Evolutionary conservation across 306 rosid genomes (phyloP), one percentile per base, ranked within the genome.

Genomic region (Myrica gale): DNA sequence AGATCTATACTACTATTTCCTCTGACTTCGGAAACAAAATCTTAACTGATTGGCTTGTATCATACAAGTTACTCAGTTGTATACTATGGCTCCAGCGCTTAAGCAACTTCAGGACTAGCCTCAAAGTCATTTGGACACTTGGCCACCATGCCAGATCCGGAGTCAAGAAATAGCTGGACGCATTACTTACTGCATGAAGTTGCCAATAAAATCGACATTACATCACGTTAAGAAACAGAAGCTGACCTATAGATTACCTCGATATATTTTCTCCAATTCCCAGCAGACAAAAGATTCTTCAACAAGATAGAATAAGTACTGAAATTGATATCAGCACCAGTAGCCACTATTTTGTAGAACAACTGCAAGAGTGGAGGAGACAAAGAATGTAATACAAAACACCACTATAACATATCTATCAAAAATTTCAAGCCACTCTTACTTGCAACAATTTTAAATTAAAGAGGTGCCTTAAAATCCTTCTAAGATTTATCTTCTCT

Each of bases 191-290:
- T 45, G 68, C 56, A 23, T 42, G 52, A 60, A 7, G 41, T 69
- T 0, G 10, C 68, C 4, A 74, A 69, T 72, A 37, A 57, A 72
- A 63, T 76, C 58, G 68, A 44, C 9, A 47, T 19, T 9, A 57
- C 21, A 19, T 57, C 9, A 54, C 56, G 37, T 23, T 9, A 9
- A 60, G 4, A 51, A 61, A 51, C 11, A 19, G 26, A 53, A 6
- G 16, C 32, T 47, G 16, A 75, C 51, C 42, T 54, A 54, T 52
- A 46, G 7, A 13, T 73, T 82, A 89, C 98, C 98, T 94, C 97
- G 75, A 94, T 85, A 85, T 92, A 91, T 78, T 94, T 94, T 79
- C 98, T 94, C 98, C 98, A 94, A 74, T 89, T 92, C 74, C 98
- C 95, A 19, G 90, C 79, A 23, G 85, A 85, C 84, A 94, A 78